Conservation (phyloP, 257 asterid species). For the Vinca minor region DNA sequence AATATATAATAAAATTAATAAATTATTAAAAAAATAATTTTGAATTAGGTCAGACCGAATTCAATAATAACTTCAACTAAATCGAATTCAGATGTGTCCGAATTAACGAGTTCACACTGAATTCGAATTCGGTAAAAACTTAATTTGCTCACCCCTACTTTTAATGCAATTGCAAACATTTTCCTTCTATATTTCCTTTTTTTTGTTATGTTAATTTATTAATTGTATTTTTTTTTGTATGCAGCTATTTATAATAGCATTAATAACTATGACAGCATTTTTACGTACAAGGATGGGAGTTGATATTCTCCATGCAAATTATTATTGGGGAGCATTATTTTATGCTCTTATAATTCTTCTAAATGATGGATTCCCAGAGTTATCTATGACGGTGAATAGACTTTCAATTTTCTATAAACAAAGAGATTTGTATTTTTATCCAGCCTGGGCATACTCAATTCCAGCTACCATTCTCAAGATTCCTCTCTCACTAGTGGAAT, state of each 20-base stretch:
- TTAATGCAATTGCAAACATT: no score
- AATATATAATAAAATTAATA: no score
- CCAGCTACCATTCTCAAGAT: constrained; percentile 43
- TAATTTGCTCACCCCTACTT: no score
- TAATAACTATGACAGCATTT: constrained; percentile 43
- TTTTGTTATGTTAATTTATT: constrained; percentile 16
- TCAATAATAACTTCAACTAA: no score
- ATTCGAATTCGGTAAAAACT: no score
- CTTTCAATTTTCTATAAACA: constrained; percentile 49
- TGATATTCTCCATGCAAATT: constrained; percentile 31
- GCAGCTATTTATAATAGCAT: constrained; percentile 26
- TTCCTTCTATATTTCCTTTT: no score
- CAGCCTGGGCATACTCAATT: constrained; percentile 53
- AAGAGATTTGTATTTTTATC: constrained; percentile 40
- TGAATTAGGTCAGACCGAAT: no score
- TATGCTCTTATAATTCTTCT: constrained; percentile 31
- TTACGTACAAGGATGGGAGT: constrained; percentile 7
- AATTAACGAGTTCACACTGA: no score
- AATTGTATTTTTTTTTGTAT: constrained; percentile 22
- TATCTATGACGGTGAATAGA: constrained; percentile 36
- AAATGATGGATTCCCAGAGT: constrained; percentile 41
- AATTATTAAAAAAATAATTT: no score
- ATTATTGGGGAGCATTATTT: constrained; percentile 43
- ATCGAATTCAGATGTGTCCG: no score
- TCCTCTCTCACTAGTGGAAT: constrained; percentile 43